Conservation (phyloP, 2,329 filamentous ascomycete species). For the Teratosphaeria gauchensis region DNA sequence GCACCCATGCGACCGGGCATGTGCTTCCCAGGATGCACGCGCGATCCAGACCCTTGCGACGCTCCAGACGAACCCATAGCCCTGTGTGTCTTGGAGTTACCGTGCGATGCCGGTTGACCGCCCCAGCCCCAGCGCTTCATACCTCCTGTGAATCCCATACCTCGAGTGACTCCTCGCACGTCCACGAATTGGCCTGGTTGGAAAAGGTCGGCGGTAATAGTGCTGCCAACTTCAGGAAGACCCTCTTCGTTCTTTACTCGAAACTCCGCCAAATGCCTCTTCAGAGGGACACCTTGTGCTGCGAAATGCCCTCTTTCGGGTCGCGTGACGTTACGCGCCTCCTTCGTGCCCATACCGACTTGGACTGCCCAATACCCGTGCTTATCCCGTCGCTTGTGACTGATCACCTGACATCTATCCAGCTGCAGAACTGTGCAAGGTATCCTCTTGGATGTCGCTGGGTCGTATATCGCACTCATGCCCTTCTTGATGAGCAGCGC, state of each 20-base stretch:
- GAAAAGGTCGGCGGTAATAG: conserved; percentile 83
- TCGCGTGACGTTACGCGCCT: conserved; percentile 66
- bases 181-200: conserved; percentile 84
- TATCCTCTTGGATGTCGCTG: conserved; percentile 62
- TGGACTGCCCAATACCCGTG: conserved; percentile 95
- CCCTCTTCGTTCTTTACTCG: conserved; percentile 65
- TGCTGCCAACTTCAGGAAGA: conserved; percentile 63
- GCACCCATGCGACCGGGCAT: conserved; percentile 97
- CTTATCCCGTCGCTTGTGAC: conserved; percentile 67
- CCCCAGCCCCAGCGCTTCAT: conserved; percentile 94
- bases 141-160: conserved; percentile 90
- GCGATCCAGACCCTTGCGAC: conserved; percentile 82
- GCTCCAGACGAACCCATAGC: conserved; percentile 84
- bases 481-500: conserved; percentile 85
- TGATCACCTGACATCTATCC: conserved; percentile 81
- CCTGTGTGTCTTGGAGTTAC: conserved; percentile 89
- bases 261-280: conserved; percentile 78
- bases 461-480: conserved; percentile 84
- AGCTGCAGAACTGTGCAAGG: conserved; percentile 90
- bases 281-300: conserved; percentile 69
- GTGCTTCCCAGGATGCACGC: conserved; percentile 91
- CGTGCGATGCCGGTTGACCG: conserved; percentile 86
- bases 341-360: conserved; percentile 67
- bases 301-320: conserved; percentile 84
- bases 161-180: conserved; percentile 65